Conservation (phyloP, 192 early-diverging fungal genomes). For the Jimgerdemannia lactiflua region DNA sequence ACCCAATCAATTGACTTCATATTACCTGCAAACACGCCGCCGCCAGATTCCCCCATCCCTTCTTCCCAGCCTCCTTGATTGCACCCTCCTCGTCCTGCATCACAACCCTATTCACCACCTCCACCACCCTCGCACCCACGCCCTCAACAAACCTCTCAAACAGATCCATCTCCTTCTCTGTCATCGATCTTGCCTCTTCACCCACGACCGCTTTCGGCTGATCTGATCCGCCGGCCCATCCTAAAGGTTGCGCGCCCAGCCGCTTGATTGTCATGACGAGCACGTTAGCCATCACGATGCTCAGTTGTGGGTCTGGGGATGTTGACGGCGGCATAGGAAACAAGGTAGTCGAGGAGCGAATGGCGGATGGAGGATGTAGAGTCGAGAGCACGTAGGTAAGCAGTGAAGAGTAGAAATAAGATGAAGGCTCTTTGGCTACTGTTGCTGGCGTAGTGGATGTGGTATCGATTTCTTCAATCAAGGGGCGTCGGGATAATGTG, state of each 20-base stretch:
- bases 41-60: background rate
- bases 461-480: background rate
- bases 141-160: background rate
- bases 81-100: background rate
- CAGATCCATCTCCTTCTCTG: background rate
- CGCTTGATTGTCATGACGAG: background rate
- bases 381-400: background rate
- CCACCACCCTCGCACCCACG: background rate
- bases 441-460: background rate
- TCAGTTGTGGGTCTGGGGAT: background rate
- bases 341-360: background rate
- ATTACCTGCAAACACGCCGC: background rate
- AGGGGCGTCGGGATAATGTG: background rate
- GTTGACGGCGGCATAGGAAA: background rate
- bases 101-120: background rate
- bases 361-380: background rate
- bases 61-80: background rate
- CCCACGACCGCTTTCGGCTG: background rate
- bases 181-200: background rate
- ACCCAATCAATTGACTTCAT: background rate
- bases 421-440: background rate
- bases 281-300: background rate
- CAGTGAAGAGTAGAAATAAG: background rate
- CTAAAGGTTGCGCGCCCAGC: background rate
- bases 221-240: background rate